Conservation (phyloP, 2,329 filamentous ascomycete species). For the Trichoderma semiorbis region DNA sequence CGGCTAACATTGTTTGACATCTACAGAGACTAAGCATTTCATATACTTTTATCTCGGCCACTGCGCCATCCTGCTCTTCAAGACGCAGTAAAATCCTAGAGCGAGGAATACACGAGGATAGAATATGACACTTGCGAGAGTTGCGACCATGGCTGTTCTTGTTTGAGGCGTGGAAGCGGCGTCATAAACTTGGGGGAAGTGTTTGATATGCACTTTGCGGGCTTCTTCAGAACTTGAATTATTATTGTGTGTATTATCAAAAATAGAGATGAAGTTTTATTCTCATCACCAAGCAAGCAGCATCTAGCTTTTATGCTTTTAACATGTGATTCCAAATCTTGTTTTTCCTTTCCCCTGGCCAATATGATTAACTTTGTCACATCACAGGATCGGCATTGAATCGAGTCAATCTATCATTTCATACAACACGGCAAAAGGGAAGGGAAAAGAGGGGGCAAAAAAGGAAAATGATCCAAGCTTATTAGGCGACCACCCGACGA, state of each 20-base stretch:
- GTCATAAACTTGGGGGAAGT: background rate
- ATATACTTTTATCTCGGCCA: conserved; percentile 99
- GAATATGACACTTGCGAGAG: background rate
- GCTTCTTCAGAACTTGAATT: background rate
- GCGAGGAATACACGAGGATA: background rate
- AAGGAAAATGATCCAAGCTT: background rate
- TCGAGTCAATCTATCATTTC: background rate
- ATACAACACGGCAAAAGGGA: background rate
- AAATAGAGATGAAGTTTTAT: background rate
- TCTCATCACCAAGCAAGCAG: background rate
- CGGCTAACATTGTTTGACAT: background rate
- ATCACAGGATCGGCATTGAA: background rate
- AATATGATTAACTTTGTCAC: background rate
- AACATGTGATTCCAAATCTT: background rate
- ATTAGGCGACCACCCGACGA: background rate
- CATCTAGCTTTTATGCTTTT: background rate
- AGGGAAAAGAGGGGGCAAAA: background rate
- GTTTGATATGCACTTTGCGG: background rate
- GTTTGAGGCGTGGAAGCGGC: background rate
- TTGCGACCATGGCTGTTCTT: background rate
- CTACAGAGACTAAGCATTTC: conserved; percentile 94
- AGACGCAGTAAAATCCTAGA: conserved; percentile 71
- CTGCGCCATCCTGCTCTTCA: conserved; percentile 97
- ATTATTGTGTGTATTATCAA: background rate
- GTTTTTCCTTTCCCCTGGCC: background rate